phyloP scores from a whole-genome alignment of 805 yeast species.

The Metschnikowia bowlesiae region DNA sequence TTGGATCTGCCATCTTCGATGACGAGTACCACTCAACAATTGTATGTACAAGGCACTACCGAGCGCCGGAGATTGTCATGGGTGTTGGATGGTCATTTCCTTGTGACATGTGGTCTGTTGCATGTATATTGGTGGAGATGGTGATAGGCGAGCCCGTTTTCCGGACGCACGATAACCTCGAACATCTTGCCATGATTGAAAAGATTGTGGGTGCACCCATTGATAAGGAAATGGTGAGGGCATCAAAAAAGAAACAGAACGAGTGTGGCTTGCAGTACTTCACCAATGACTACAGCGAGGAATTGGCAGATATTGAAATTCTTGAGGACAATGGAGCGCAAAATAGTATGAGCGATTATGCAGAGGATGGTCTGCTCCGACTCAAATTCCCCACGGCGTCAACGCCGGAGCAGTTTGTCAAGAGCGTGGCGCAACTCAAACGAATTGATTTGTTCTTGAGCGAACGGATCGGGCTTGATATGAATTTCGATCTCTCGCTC shows the following conservation, averaged over 20 bases:
- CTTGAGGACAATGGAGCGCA: constrained; percentile 25
- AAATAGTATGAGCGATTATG: constrained; percentile 3
- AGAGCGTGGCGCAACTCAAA: constrained; percentile 36
- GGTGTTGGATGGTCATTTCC: constrained; percentile 98
- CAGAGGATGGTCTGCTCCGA: constrained; percentile 22
- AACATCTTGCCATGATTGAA: constrained; percentile 95
- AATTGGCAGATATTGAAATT: constrained; percentile 16
- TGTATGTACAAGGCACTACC: constrained; percentile 91
- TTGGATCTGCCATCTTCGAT: constrained; percentile 93
- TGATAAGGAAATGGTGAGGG: constrained; percentile 38
- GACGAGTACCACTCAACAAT: constrained; percentile 91
- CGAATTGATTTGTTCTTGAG: constrained; percentile 44
- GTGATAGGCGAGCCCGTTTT: constrained; percentile 92
- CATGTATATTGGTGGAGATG: constrained; percentile 86
- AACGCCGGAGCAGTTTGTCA: constrained; percentile 37
- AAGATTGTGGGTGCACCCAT: constrained; percentile 58
- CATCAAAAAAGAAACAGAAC: constrained; percentile 31
- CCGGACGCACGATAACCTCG: constrained; percentile 90
- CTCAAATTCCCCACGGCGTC: constrained; percentile 36
- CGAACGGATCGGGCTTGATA: constrained; percentile 36
- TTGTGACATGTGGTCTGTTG: constrained; percentile 96
- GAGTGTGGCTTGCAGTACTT: constrained; percentile 40
- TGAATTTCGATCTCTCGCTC: constrained; percentile 36
- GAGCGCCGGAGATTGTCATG: constrained; percentile 94
- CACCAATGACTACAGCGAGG: constrained; percentile 19